A percentile compares a stretch with the other conserved stretches of the same genome.
These are phyloP conservation scores for Stemphylium vesicarium DNA, from an alignment of 2,329 filamentous ascomycete species.

Conservation along the genomic window DNA sequence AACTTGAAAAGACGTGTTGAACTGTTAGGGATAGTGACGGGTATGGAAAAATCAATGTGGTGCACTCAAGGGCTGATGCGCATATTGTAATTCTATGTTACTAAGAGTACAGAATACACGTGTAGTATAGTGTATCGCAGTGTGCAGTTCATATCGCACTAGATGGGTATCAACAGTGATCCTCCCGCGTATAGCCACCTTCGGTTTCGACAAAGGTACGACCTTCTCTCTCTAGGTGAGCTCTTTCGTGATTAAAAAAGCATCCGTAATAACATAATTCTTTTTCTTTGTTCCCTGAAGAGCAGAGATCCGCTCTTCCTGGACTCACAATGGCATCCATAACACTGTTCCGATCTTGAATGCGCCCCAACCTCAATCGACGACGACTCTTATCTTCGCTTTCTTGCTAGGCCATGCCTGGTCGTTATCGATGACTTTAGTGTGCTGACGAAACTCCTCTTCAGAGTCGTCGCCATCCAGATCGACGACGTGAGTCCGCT, in stretches of 20 bases:
- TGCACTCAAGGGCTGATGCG: too few relatives aligned
- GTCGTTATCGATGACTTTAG: conserved; percentile 12
- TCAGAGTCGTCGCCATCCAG: conserved; percentile 20
- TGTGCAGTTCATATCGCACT: neutral
- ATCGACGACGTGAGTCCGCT: conserved; percentile 17
- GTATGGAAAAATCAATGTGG: too few relatives aligned
- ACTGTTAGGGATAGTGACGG: too few relatives aligned
- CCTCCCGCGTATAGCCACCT: neutral
- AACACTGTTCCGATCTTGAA: too few relatives aligned
- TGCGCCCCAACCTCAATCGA: conserved; percentile 18
- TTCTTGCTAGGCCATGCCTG: conserved; percentile 16
- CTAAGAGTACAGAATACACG: too few relatives aligned
- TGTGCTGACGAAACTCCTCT: conserved; percentile 23
- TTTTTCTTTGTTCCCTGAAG: neutral
- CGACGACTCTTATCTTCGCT: conserved; percentile 24
- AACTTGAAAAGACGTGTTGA: too few relatives aligned
- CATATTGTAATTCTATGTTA: too few relatives aligned
- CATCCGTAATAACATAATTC: neutral
- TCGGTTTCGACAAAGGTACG: neutral
- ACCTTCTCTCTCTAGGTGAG: neutral
- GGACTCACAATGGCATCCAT: neutral
- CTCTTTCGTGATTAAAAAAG: neutral
- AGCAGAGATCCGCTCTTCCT: neutral
- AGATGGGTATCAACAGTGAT: neutral
- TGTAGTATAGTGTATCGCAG: neutral